These are phyloP conservation scores for Colletotrichum neosansevieriae DNA, from an alignment of 2,329 filamentous ascomycete species.

Conservation along the genomic window DNA sequence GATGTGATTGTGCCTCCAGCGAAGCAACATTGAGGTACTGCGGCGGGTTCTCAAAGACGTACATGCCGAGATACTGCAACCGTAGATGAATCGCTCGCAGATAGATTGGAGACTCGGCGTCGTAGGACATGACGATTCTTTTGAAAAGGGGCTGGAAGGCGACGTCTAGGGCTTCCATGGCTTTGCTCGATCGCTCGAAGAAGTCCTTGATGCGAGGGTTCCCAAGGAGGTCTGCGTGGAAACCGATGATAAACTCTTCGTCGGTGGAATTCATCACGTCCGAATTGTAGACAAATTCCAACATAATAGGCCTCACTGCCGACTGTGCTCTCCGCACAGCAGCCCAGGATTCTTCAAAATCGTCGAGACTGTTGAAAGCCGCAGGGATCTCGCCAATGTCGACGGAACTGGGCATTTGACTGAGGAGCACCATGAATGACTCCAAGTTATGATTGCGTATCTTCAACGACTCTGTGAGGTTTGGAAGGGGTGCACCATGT, in stretches of 20 bases:
- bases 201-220: constrained; percentile 41
- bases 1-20: constrained; percentile 44
- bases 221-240: constrained; percentile 38
- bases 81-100: constrained; percentile 50
- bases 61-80: constrained; percentile 45
- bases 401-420: constrained; percentile 39
- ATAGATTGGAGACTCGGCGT: constrained; percentile 46
- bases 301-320: constrained; percentile 41
- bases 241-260: constrained; percentile 35
- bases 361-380: constrained; percentile 43
- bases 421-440: constrained; percentile 45
- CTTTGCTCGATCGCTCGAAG: constrained; percentile 32
- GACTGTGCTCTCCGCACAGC: constrained; percentile 36
- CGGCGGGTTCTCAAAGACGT: constrained; percentile 46
- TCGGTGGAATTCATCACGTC: constrained; percentile 30
- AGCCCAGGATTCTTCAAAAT: constrained; percentile 44
- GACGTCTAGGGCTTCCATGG: constrained; percentile 42
- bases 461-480: constrained; percentile 42
- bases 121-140: constrained; percentile 43
- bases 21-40: constrained; percentile 43
- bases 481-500: constrained; percentile 43
- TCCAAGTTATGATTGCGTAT: constrained; percentile 44
- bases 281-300: constrained; percentile 40
- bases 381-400: constrained; percentile 40
- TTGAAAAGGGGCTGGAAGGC: constrained; percentile 52